phyloP scores from a whole-genome alignment of 495 filamentous ascomycete genomes.

The Penicillium waksmanii region DNA sequence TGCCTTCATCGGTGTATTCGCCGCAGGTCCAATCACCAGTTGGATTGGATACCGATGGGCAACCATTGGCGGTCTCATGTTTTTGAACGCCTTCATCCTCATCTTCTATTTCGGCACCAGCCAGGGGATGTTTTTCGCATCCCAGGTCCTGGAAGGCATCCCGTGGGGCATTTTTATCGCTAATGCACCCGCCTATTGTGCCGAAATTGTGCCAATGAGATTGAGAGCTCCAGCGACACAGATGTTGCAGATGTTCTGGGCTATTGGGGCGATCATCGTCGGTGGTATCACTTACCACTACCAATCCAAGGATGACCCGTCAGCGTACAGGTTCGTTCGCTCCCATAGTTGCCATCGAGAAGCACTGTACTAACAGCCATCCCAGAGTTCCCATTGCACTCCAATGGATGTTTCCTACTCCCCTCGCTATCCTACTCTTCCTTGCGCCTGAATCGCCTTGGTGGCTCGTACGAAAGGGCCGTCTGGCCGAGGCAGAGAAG shows the following conservation, averaged over 20 bases:
- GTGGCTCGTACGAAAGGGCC: constrained; percentile 50
- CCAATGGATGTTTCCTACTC: constrained; percentile 51
- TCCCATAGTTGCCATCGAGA: constrained; percentile 30
- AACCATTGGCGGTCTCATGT: constrained; percentile 45
- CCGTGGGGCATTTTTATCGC: constrained; percentile 55
- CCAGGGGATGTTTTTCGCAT: constrained; percentile 44
- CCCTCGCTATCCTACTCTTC: constrained; percentile 38
- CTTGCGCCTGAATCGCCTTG: constrained; percentile 57
- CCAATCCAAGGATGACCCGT: constrained; percentile 35
- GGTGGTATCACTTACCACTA: constrained; percentile 49
- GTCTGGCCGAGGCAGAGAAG: constrained; percentile 42
- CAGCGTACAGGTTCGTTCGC: constrained; percentile 49
- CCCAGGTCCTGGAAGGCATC: constrained; percentile 50
- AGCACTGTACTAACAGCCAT: constrained; percentile 35
- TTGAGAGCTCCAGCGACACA: constrained; percentile 49
- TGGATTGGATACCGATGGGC: constrained; percentile 53
- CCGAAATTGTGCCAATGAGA: constrained; percentile 28
- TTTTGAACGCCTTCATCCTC: constrained; percentile 51
- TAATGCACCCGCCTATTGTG: constrained; percentile 49
- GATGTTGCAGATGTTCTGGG: constrained; percentile 42
- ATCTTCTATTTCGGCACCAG: constrained; percentile 37
- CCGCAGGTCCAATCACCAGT: constrained; percentile 50
- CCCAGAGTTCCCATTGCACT: constrained; percentile 44
- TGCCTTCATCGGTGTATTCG: constrained; percentile 47
- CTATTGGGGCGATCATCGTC: constrained; percentile 50